Conservation (phyloP, 805 yeast genomes). For the Sugiyamaella qingdaonensis region DNA sequence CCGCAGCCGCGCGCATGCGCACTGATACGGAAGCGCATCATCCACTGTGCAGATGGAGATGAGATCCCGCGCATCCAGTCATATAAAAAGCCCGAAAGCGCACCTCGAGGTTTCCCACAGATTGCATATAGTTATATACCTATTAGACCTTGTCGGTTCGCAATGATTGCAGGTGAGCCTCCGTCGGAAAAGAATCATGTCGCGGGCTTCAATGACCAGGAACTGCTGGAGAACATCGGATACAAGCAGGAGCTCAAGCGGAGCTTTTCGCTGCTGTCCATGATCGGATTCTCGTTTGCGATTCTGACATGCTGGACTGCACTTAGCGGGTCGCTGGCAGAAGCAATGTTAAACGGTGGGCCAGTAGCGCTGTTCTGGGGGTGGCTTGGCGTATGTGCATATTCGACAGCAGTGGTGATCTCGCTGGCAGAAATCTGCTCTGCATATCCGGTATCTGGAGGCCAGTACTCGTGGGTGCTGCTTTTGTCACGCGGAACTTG, state of each 20-base stretch:
- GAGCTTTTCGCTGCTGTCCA: conserved; percentile 51
- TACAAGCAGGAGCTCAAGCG: conserved; percentile 62
- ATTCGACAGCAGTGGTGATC: conserved; percentile 53
- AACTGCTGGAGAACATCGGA: conserved; percentile 38
- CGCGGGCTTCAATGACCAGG: conserved; percentile 10
- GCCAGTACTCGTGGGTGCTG: conserved; percentile 67
- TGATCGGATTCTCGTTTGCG: conserved; percentile 50
- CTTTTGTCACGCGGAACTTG: conserved; percentile 20
- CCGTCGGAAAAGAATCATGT: not conserved
- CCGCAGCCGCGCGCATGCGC: not conserved
- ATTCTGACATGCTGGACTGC: conserved; percentile 64
- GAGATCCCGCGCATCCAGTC: not conserved
- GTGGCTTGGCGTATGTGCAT: conserved; percentile 48
- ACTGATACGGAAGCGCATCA: not conserved
- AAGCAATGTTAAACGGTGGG: conserved; percentile 59
- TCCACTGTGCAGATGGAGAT: not conserved
- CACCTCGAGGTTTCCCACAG: too few relatives aligned
- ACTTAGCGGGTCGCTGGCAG: conserved; percentile 57
- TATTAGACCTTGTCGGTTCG: too few relatives aligned
- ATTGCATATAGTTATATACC: too few relatives aligned
- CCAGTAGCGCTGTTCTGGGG: conserved; percentile 62
- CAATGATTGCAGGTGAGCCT: not conserved
- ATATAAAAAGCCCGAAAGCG: too few relatives aligned
- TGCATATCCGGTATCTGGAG: conserved; percentile 65
- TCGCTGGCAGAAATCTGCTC: conserved; percentile 63